Percentiles rank a stretch among this genome's conserved stretches.
phyloP scores from a whole-genome alignment of 2,329 filamentous ascomycete genomes.

The Fusarium oligoseptatum region DNA sequence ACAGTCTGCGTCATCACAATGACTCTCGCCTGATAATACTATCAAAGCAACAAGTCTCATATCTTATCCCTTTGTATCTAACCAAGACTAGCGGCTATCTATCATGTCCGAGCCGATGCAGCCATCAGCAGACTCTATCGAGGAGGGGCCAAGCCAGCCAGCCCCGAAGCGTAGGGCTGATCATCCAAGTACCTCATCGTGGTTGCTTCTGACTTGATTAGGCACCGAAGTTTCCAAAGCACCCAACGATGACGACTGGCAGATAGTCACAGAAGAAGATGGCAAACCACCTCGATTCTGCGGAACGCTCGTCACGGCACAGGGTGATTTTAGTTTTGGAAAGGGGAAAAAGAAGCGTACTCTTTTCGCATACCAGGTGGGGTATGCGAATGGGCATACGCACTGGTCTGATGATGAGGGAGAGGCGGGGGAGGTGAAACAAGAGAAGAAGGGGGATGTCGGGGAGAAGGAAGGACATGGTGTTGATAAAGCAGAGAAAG shows the following conservation, averaged over 20 bases:
- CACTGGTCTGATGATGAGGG: not conserved
- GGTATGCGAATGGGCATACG: not conserved
- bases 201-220: not conserved
- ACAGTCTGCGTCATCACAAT: not conserved
- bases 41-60: not conserved
- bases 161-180: not conserved
- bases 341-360: not conserved
- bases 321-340: not conserved
- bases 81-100: not conserved
- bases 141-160: not conserved
- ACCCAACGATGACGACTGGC: conserved; percentile 15
- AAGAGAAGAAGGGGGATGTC: not conserved
- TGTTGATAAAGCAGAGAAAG: not conserved
- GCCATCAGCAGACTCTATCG: not conserved
- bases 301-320: not conserved
- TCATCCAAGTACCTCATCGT: not conserved
- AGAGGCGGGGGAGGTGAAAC: not conserved
- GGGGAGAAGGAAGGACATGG: not conserved
- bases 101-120: not conserved
- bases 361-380: not conserved
- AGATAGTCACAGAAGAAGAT: conserved; percentile 13
- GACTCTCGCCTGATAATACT: not conserved
- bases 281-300: not conserved
- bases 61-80: not conserved
- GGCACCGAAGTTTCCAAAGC: not conserved